A percentile compares a stretch with the other conserved stretches of the same genome.
These are phyloP conservation scores for Sporothrix curviconia DNA, from an alignment of 2,329 filamentous ascomycete species.

Conservation along the genomic window DNA sequence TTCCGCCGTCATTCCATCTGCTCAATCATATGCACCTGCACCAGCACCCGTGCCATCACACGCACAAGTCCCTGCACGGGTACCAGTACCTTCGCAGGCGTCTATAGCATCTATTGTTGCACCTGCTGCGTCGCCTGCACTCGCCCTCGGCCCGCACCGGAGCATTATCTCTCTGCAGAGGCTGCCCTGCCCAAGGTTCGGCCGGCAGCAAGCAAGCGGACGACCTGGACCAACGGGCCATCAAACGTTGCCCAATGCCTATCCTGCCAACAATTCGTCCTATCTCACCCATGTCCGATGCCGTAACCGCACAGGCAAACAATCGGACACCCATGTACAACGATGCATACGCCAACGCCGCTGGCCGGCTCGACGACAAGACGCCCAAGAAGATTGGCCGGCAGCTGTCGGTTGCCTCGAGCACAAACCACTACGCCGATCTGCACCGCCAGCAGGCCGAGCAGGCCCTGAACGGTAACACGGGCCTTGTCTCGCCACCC, in stretches of 20 bases:
- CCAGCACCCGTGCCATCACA: constrained; percentile 9
- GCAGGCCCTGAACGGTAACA: constrained; percentile 76
- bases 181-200: constrained; percentile 32
- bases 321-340: constrained; percentile 51
- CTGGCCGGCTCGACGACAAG: constrained; percentile 52
- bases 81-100: constrained; percentile 5
- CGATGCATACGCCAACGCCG: constrained; percentile 40
- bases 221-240: constrained; percentile 84
- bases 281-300: constrained; percentile 92
- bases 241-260: constrained; percentile 79
- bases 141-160: constrained; percentile 22
- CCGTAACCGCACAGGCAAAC: constrained; percentile 82
- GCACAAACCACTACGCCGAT: constrained; percentile 88
- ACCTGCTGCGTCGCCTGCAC: not conserved
- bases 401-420: constrained; percentile 86
- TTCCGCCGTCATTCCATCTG: not conserved
- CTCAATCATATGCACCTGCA: not conserved
- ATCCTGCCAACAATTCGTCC: constrained; percentile 92
- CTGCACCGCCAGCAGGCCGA: constrained; percentile 87
- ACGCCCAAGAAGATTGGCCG: constrained; percentile 85
- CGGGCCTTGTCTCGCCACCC: constrained; percentile 67
- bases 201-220: constrained; percentile 66
- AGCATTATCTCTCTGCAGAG: constrained; percentile 34
- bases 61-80: constrained; percentile 7
- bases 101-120: not conserved